Evolutionary conservation across 1,284 basidiomycete species (phyloP), one percentile per base, ranked within the genome.

Genomic region (Melanopsichium pennsylvanicum): DNA sequence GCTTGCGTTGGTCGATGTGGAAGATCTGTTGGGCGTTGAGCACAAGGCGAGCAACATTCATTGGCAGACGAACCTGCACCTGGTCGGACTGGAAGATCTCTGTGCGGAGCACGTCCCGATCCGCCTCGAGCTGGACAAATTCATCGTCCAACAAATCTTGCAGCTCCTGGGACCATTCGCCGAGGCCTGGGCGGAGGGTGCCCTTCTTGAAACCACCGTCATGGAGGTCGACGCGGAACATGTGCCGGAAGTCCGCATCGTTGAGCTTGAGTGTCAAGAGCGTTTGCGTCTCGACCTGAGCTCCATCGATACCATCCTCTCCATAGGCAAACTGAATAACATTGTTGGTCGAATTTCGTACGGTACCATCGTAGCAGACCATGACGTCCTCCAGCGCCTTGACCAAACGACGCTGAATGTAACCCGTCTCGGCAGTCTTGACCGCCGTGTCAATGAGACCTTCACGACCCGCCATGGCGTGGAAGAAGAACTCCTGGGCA

Each of bases 401-500:
- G 76, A 99, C 94, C 63, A 98, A 85, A 70, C 95, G 91, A 78
- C 95, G 91, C 82, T 98, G 96, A 75, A 98, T 98, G 82, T 98
- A 98, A 76, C 96, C 96, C 0, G 96, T 98, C 84, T 99, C 96
- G 41, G 96, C 96, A 7, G 96, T 98, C 85, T 99, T 99, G 83
- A 99, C 94, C 25, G 96, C 96, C 2, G 96, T 99, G 86, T 98
- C 96, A 76, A 98, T 97, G 48, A 98, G 84, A 86, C 96, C 96
- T 83, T 98, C 96, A 78, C 96, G 90, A 84, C 96, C 96, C 76
- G 95, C 95, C 96, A 98, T 98, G 51, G 96, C 96, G 84, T 99
- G 96, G 88, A 99, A 98, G 87, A 98, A 98, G 86, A 94, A 99
- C 81, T 98, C 96, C 75, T 97, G 94, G 0, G 96, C 94, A 0